Evolutionary conservation across 345 rosid genomes (phyloP).

Genomic region (Triadica sebifera): DNA sequence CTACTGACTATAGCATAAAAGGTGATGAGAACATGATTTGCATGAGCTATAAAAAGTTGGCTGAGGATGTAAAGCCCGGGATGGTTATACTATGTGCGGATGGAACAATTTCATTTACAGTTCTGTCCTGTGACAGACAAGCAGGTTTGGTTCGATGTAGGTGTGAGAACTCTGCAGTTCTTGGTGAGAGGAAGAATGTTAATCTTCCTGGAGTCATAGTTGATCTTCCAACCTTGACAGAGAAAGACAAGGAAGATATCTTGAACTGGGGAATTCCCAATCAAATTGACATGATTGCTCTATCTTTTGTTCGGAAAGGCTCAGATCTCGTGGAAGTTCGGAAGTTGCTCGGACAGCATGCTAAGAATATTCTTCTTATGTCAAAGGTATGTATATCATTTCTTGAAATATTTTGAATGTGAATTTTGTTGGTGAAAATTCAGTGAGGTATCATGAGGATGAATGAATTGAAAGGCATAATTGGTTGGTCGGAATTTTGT

Average conservation of each 20-base stretch:
- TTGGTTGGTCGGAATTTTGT: not conserved
- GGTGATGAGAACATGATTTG: constrained; percentile 71
- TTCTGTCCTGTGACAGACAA: constrained; percentile 62
- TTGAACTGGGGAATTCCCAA: constrained; percentile 89
- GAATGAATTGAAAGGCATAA: not conserved
- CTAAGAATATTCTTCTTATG: constrained; percentile 87
- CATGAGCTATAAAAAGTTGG: constrained; percentile 95
- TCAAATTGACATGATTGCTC: constrained; percentile 92
- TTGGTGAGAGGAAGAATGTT: constrained; percentile 96
- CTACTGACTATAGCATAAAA: constrained; percentile 72
- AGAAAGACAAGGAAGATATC: constrained; percentile 96
- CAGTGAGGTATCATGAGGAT: not conserved
- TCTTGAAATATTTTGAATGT: not conserved
- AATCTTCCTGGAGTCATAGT: constrained; percentile 99
- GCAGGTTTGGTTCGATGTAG: constrained; percentile 74
- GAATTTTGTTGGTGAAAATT: not conserved
- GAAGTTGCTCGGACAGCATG: constrained; percentile 72
- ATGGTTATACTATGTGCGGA: constrained; percentile 91
- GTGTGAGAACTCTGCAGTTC: constrained; percentile 88
- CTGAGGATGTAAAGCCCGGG: constrained; percentile 82
- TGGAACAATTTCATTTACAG: constrained; percentile 88
- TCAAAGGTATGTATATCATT: constrained; percentile 63
- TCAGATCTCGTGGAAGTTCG: constrained; percentile 86
- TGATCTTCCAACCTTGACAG: constrained; percentile 93
- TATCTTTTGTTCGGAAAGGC: constrained; percentile 93